Base-by-base conservation (phyloP, 1,139 yeast genomes). In the Meyerozyma athensensis region DNA sequence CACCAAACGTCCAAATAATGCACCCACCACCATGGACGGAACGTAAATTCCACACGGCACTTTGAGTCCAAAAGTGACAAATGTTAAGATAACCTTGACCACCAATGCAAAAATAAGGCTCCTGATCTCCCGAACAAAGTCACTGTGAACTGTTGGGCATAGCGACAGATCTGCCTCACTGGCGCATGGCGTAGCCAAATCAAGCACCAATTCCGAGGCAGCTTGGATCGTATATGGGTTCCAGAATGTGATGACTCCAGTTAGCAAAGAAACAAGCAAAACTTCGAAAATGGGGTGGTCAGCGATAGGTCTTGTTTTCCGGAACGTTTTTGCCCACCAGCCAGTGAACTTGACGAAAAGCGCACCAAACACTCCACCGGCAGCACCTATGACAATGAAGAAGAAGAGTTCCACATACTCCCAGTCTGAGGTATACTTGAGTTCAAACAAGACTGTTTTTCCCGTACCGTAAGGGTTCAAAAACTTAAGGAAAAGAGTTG, bases 1-100 rank as follows among this genome's bases (percentile, higher is more conserved):
- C 41, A 76, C 63, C 5, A 73, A 53, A 19, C 84, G 54, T 1
- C 86, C 86, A 58, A 76, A 78, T 12, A 80, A 57, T 0, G 86
- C 85, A 6, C 86, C 86, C 38, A 73, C 65, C 1, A 79, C 82
- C 85, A 80, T 78, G 1, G 83, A 74, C 1, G 86, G 86, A 0
- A 80, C 81, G 50, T 80, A 80, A 17, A 80, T 75, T 17, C 86
- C 86, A 39, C 79, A 72, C 0, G 86, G 86, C 3, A 80, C 62
- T 48, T 77, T 79, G 39, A 78, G 55, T 1, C 86, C 86, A 54
- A 77, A 77, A 0, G 84, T 76, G 8, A 77, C 52, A 20, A 72
- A 63, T 0, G 83, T 78, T 23, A 79, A 57, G 2, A 67, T 39
- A 1, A 72, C 47, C 45, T 78, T 79, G 35, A 74, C 59, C 1